phyloP scores from a whole-genome alignment of 176 grass and related monocot species.

The Aegilops bicornis region DNA sequence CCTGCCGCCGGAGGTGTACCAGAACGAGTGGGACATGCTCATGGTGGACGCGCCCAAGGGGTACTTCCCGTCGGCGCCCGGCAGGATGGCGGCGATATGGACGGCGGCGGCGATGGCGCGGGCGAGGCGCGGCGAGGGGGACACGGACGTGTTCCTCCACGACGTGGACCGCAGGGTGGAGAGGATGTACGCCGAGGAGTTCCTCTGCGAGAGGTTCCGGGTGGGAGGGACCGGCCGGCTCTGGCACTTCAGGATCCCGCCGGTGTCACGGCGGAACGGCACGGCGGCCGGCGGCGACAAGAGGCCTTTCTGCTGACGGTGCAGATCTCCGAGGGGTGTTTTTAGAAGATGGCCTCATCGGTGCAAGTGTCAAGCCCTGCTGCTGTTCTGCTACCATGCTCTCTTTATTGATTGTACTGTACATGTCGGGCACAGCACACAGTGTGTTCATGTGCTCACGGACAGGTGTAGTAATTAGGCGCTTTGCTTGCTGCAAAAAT shows the following conservation, averaged over 20 bases:
- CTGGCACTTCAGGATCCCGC: background rate
- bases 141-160: background rate
- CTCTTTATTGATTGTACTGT: no score
- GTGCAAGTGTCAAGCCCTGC: background rate
- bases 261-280: constrained; percentile 28
- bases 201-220: background rate
- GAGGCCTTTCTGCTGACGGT: background rate
- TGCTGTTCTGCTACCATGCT: no score
- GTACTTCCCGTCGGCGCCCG: constrained; percentile 52
- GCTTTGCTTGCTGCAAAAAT: no score
- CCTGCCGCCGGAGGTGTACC: constrained; percentile 23
- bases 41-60: constrained; percentile 60
- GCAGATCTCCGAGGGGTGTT: background rate
- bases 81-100: constrained; percentile 80
- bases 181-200: background rate
- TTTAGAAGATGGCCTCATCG: background rate
- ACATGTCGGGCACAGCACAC: no score
- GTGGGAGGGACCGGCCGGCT: background rate
- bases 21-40: background rate
- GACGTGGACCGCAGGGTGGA: background rate
- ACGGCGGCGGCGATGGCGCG: constrained; percentile 32
- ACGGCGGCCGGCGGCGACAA: constrained; percentile 32
- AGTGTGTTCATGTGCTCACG: no score
- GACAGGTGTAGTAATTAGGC: no score
- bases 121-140: background rate